Evolutionary conservation across 306 rosid species (phyloP).

Genomic region (Cucumis cinereus): DNA sequence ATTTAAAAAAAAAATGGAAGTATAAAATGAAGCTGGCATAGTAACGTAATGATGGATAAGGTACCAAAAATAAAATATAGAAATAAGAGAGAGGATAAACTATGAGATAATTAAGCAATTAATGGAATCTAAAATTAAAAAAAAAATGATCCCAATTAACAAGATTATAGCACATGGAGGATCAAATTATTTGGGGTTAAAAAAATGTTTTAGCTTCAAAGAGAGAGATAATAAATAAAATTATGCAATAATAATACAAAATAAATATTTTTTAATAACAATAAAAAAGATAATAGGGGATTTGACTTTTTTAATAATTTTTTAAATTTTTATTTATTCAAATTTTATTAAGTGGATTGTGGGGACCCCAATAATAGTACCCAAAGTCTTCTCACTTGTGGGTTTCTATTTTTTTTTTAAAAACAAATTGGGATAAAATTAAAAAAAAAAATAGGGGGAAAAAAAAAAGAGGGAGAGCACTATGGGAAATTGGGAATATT

Average conservation of each 20-base stretch:
- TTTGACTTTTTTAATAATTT: neutral
- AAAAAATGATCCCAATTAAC: neutral
- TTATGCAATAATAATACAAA: neutral
- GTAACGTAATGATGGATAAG: neutral
- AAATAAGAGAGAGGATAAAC: neutral
- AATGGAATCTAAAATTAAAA: neutral
- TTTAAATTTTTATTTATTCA: neutral
- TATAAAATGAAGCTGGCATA: neutral
- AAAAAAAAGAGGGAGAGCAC: neutral
- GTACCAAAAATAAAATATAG: neutral
- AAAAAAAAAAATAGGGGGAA: neutral
- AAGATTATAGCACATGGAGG: constrained; percentile 1
- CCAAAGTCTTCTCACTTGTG: constrained; percentile 3
- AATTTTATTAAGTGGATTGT: neutral
- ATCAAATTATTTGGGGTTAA: neutral
- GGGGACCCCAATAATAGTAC: constrained; percentile 1
- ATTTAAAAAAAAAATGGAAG: too few species aligned
- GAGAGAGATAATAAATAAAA: neutral
- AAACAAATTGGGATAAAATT: too few species aligned
- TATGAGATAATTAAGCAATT: neutral
- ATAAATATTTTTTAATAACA: neutral
- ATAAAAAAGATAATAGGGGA: neutral
- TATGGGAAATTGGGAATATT: neutral
- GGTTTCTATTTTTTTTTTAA: neutral
- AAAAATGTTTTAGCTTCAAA: neutral